Evolutionary conservation across 2,329 filamentous ascomycete genomes (phyloP).

Genomic region (Claviceps citrina): DNA sequence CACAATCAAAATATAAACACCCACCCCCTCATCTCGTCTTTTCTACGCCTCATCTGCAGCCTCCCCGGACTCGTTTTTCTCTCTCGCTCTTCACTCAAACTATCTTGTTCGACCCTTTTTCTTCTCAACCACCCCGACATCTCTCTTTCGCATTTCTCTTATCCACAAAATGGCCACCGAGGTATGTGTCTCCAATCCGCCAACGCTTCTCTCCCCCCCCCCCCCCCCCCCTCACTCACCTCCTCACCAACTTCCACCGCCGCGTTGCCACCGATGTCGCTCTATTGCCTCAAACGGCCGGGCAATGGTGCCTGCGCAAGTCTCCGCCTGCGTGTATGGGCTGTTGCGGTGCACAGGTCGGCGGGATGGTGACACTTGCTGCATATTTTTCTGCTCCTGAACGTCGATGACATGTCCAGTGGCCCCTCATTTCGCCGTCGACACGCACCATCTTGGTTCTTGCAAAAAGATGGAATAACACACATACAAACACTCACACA

Average conservation of each 20-base stretch:
- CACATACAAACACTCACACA: no score
- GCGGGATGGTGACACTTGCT: not conserved
- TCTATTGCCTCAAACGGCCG: not conserved
- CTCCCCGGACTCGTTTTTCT: slow-evolving; percentile 9
- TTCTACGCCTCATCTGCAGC: slow-evolving; percentile 11
- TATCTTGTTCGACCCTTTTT: slow-evolving; percentile 10
- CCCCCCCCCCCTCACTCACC: slow-evolving; percentile 6
- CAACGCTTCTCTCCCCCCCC: not conserved
- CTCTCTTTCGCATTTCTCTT: not conserved
- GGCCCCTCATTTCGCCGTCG: slow-evolving; percentile 4
- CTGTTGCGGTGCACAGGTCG: not conserved
- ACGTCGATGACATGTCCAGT: not conserved
- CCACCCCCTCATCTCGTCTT: slow-evolving; percentile 14
- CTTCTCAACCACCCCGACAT: not conserved
- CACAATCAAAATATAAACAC: slow-evolving; percentile 20
- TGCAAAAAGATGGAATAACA: not conserved
- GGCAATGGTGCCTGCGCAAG: slow-evolving; percentile 1
- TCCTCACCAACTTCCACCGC: slow-evolving; percentile 3
- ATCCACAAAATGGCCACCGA: slow-evolving; percentile 18
- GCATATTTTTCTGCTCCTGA: not conserved
- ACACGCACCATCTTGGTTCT: slow-evolving; percentile 2
- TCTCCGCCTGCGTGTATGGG: not conserved
- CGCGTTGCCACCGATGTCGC: slow-evolving; percentile 1
- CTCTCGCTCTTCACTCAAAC: slow-evolving; percentile 11
- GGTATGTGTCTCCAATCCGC: slow-evolving; percentile 13